Percentiles rank a stretch among this genome's conserved stretches.
These are phyloP conservation scores for Urostyla sp. DNA, from an alignment of 73 alveolate species.

Conservation along the genomic window DNA sequence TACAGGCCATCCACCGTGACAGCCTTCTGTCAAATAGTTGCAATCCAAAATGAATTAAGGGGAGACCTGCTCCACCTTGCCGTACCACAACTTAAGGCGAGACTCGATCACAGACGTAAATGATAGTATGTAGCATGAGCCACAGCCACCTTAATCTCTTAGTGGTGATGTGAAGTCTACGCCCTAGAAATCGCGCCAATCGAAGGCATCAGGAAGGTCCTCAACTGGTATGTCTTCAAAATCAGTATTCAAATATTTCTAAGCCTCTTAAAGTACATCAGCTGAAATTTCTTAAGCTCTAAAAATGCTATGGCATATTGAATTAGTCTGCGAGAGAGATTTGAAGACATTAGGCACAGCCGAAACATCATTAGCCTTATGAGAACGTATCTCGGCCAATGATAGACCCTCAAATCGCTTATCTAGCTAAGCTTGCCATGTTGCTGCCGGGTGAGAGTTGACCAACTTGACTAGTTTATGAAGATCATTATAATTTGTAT, in stretches of 20 bases:
- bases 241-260: background rate
- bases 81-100: conserved; percentile 73
- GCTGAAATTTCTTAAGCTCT: background rate
- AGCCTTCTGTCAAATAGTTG: conserved; percentile 89
- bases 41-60: conserved; percentile 59
- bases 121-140: conserved; percentile 79
- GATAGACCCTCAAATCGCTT: background rate
- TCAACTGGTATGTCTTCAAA: conserved; percentile 47
- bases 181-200: conserved; percentile 81
- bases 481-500: no score
- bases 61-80: conserved; percentile 44
- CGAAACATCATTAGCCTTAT: background rate
- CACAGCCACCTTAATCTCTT: conserved; percentile 76
- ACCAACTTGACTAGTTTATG: background rate
- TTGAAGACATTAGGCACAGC: background rate
- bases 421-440: background rate
- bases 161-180: conserved; percentile 65
- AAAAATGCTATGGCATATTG: background rate
- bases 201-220: conserved; percentile 66
- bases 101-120: conserved; percentile 59
- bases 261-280: background rate
- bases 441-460: background rate
- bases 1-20: conserved; percentile 90
- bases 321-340: background rate
- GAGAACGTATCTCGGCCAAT: background rate